phyloP scores from a whole-genome alignment of 345 rosid genomes.

The Bretschneidera sinensis region DNA sequence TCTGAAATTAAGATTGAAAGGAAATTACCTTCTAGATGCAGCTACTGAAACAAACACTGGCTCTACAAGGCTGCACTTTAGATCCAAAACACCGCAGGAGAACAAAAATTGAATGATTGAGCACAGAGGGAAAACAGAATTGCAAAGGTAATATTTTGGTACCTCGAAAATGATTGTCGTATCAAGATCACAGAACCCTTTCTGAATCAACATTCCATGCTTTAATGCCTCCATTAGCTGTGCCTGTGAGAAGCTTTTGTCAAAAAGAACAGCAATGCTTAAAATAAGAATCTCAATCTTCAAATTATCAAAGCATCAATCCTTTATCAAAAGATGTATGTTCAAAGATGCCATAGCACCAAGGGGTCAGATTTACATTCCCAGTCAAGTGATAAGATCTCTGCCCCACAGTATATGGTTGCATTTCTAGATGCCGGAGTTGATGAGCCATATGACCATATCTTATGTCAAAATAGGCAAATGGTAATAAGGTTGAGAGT shows the following conservation, averaged over 20 bases:
- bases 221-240: constrained; percentile 72
- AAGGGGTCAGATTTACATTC: constrained; percentile 73
- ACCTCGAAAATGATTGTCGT: constrained; percentile 64
- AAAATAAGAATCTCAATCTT: constrained; percentile 13
- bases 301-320: neutral
- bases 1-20: neutral
- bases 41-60: constrained; percentile 75
- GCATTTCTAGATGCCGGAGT: constrained; percentile 72
- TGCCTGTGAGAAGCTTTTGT: constrained; percentile 68
- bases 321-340: neutral
- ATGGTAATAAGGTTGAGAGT: neutral
- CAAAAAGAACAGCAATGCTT: constrained; percentile 21
- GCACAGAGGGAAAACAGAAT: constrained; percentile 7
- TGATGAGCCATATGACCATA: constrained; percentile 70
- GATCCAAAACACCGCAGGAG: constrained; percentile 55
- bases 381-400: constrained; percentile 75
- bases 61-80: constrained; percentile 76
- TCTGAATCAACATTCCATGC: constrained; percentile 83
- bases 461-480: constrained; percentile 30
- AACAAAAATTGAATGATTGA: constrained; percentile 5
- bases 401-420: constrained; percentile 69
- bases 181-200: constrained; percentile 67
- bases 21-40: constrained; percentile 47
- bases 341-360: constrained; percentile 25
- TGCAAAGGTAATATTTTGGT: neutral